Evolutionary conservation across 108 stramenopile species (phyloP), one percentile per base, ranked within the genome.

Genomic region (Chaetoceros tenuissimus): DNA sequence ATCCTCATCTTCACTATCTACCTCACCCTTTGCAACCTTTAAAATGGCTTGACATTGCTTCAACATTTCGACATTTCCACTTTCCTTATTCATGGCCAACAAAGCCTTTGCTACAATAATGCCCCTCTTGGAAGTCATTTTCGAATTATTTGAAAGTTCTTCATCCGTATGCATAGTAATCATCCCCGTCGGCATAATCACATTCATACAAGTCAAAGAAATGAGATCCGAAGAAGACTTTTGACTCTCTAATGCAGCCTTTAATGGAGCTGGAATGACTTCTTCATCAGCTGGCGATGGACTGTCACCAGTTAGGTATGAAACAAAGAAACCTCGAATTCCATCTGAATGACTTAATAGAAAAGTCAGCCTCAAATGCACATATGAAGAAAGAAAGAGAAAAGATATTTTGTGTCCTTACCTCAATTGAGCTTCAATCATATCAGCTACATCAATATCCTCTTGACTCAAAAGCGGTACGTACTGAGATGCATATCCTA

Each of bases 131-230:
- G 85, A 73, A 13, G 85, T 86, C n/a, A 65, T 67, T 0, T 53
- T 34, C 3, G 81, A 77, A 53, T 69, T 56, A 28, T 66, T 64
- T 16, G 63, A 65, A 18, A 82, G 57, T 23, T 63, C 66, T 24
- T 64, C 53, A 64, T 78, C 74, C 55, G 67, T 18, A 47, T 86
- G 85, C 55, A 86, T 78, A 18, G 74, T 72, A 3, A 63, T 56
- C 85, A 82, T 86, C 25, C 79, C 85, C 3, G 81, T 82, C 1
- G 85, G 85, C 85, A 83, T 87, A 53, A 87, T 67, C 2, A 83
- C 77, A 65, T 87, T 87, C 85, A 81, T 83, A 71, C 80, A 85
- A 10, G 75, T 62, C 19, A 82, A 47, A 28, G 81, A 72, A 23
- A 81, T 69, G 57, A 87, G 53, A n/a, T 79, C 69, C 23, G 71